Evolutionary conservation across 345 rosid genomes (phyloP).

Genomic region (Eucalyptus shirleyi): DNA sequence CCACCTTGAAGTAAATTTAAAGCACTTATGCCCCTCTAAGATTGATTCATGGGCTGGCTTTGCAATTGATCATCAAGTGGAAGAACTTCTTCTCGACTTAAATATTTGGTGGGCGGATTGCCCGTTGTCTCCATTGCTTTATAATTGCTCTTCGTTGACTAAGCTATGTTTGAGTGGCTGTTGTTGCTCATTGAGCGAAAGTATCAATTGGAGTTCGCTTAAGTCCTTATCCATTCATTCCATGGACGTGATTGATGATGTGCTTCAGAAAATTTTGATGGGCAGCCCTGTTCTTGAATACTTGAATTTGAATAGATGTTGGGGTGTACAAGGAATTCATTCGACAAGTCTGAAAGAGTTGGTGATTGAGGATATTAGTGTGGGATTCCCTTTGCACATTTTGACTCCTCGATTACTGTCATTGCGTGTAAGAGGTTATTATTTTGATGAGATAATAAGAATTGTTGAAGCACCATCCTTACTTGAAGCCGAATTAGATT

Average conservation of each 20-base stretch:
- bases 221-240: neutral
- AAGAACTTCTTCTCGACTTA: neutral
- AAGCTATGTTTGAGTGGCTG: neutral
- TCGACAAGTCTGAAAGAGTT: neutral
- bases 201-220: neutral
- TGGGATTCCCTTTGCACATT: neutral
- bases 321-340: neutral
- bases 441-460: neutral
- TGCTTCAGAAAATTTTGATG: neutral
- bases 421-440: neutral
- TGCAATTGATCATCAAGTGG: neutral
- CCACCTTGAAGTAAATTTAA: neutral
- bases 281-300: neutral
- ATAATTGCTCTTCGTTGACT: neutral
- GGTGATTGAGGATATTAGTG: neutral
- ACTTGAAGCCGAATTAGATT: neutral
- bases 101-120: neutral
- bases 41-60: neutral
- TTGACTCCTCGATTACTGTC: neutral
- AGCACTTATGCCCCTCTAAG: neutral
- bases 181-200: neutral
- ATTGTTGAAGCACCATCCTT: neutral
- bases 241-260: neutral
- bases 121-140: neutral
- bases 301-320: neutral